Conservation (phyloP, 73 alveolate species). For the Paramecium caudatum region DNA sequence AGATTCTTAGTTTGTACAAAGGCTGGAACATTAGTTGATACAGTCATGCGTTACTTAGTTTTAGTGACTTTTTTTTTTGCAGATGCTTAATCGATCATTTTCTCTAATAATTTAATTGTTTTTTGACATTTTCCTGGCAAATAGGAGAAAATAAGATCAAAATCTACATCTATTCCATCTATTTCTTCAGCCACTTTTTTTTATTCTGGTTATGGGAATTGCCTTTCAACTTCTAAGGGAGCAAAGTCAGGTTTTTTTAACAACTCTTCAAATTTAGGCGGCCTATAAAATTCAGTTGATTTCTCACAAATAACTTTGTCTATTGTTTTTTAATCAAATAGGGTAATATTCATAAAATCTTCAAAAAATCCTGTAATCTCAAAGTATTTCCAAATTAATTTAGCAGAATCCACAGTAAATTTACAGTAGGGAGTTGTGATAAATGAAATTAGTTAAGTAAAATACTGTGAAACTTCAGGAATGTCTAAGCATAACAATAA, state of each 20-base stretch:
- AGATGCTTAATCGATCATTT: slow-evolving; percentile 30
- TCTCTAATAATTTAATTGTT: slow-evolving; percentile 28
- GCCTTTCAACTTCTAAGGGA: slow-evolving; percentile 28
- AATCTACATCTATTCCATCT: not conserved
- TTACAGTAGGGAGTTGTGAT: slow-evolving; percentile 13
- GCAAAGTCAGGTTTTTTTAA: slow-evolving; percentile 30
- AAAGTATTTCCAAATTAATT: slow-evolving; percentile 46
- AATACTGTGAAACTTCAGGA: slow-evolving; percentile 32
- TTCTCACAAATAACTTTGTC: not conserved
- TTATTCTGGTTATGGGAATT: slow-evolving; percentile 10
- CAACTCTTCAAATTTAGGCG: not conserved
- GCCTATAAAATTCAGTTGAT: slow-evolving; percentile 34
- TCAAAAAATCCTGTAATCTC: not conserved
- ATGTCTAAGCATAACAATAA: slow-evolving; percentile 41
- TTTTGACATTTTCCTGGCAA: not conserved
- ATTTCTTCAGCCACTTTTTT: slow-evolving; percentile 56
- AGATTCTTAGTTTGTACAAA: slow-evolving; percentile 4
- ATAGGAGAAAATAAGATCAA: not conserved
- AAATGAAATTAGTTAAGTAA: not conserved
- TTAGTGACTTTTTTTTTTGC: not conserved
- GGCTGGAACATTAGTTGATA: not conserved
- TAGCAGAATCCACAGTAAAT: not conserved
- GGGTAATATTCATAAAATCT: slow-evolving; percentile 13
- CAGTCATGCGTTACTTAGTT: slow-evolving; percentile 14
- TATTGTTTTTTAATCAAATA: slow-evolving; percentile 24